Conservation (phyloP, 2,329 filamentous ascomycete genomes). For the Fusarium pseudograminearum region DNA sequence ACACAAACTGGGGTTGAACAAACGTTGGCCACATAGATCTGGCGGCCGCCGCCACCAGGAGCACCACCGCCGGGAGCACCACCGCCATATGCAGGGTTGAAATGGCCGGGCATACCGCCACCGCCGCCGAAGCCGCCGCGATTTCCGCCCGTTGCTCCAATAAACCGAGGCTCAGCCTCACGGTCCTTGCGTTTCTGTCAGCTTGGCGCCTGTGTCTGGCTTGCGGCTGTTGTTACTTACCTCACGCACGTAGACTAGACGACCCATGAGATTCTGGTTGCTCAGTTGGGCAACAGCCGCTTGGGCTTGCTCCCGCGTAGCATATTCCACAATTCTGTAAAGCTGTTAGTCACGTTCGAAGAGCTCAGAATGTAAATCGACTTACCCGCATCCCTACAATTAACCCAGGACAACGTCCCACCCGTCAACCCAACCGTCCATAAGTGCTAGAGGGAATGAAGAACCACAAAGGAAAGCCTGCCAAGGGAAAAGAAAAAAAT, state of each 20-base stretch:
- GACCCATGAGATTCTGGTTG: slow-evolving; percentile 99
- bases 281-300: slow-evolving; percentile 96
- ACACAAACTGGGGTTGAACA: slow-evolving; percentile 61
- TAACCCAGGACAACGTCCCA: slow-evolving; percentile 87
- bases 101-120: slow-evolving; percentile 61
- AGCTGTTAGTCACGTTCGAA: slow-evolving; percentile 49
- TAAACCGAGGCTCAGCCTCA: slow-evolving; percentile 97
- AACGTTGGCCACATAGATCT: slow-evolving; percentile 99
- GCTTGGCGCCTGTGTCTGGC: neutral
- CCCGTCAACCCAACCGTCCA: slow-evolving; percentile 99
- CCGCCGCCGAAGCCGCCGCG: slow-evolving; percentile 72
- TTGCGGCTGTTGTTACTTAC: slow-evolving; percentile 63
- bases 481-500: slow-evolving; percentile 72
- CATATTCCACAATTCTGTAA: slow-evolving; percentile 98
- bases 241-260: slow-evolving; percentile 98
- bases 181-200: slow-evolving; percentile 75
- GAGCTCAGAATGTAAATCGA: slow-evolving; percentile 43
- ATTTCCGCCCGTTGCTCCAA: slow-evolving; percentile 74
- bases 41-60: slow-evolving; percentile 72
- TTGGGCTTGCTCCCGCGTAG: slow-evolving; percentile 98
- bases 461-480: slow-evolving; percentile 81
- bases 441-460: slow-evolving; percentile 75
- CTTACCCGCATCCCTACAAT: slow-evolving; percentile 99
- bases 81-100: slow-evolving; percentile 68
- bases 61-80: slow-evolving; percentile 62